Evolutionary conservation across 176 grass and related monocot genomes (phyloP).

Genomic region (Bolboschoenus planiculmis): DNA sequence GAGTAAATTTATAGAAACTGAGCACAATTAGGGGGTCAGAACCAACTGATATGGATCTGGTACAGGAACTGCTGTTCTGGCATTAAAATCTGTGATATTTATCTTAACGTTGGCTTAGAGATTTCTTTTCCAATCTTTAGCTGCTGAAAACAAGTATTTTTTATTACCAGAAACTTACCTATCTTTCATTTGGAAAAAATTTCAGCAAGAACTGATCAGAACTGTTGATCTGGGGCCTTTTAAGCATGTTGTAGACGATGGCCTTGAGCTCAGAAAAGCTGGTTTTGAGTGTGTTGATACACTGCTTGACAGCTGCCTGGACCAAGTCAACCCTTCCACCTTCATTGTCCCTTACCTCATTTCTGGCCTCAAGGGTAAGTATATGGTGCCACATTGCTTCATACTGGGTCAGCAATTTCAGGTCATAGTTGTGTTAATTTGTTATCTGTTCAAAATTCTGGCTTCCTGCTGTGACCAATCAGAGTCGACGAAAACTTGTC

Average conservation of each 20-base stretch:
- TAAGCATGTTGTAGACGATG: constrained; percentile 89
- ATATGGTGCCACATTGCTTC: background rate
- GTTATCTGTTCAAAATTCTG: background rate
- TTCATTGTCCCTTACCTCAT: constrained; percentile 83
- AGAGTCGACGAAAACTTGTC: background rate
- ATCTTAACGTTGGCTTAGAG: background rate
- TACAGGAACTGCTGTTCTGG: background rate
- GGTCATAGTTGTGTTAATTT: background rate
- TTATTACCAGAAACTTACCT: background rate
- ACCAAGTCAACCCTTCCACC: constrained; percentile 84
- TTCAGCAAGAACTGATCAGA: constrained; percentile 80
- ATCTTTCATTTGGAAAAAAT: background rate
- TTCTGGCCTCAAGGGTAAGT: constrained; percentile 78
- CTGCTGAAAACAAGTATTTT: background rate
- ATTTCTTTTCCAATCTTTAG: background rate
- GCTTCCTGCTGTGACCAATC: background rate
- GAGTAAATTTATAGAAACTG: background rate
- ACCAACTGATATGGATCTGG: background rate
- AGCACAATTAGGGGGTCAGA: background rate
- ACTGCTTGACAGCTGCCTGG: constrained; percentile 81
- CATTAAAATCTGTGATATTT: background rate
- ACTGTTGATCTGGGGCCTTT: constrained; percentile 92
- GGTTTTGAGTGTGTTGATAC: constrained; percentile 94
- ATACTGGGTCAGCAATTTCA: background rate
- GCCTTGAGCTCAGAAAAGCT: constrained; percentile 86